Evolutionary conservation across 768 basidiomycete genomes (phyloP).

Genomic region (Vararia minispora): DNA sequence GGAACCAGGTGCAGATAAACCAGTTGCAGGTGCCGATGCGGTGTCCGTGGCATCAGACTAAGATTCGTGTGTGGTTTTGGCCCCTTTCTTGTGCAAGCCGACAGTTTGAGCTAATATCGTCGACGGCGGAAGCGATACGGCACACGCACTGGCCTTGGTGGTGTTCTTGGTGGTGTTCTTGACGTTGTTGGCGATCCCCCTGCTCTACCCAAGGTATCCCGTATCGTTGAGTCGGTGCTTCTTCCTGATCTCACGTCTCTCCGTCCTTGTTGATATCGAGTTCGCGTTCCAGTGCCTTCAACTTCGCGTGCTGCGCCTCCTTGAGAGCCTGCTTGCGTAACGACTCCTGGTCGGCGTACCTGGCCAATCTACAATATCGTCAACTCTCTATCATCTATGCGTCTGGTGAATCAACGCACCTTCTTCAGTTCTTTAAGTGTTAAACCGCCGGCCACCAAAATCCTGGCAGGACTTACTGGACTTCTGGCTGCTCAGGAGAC

Average conservation of each 20-base stretch:
- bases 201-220: constrained; percentile 84
- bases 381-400: background rate
- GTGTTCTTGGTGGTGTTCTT: no score
- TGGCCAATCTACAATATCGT: constrained; percentile 48
- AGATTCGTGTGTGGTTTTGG: constrained; percentile 34
- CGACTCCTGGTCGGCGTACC: constrained; percentile 79
- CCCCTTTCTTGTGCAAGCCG: constrained; percentile 69
- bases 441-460: constrained; percentile 78
- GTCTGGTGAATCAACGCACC: constrained; percentile 37
- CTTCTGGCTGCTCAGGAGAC: constrained; percentile 94
- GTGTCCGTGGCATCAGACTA: no score
- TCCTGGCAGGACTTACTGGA: constrained; percentile 91
- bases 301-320: constrained; percentile 70
- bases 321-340: constrained; percentile 67
- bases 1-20: no score
- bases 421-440: constrained; percentile 93
- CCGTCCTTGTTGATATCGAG: constrained; percentile 49
- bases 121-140: constrained; percentile 6
- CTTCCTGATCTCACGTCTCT: constrained; percentile 41
- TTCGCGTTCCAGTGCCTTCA: constrained; percentile 79
- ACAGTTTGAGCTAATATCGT: constrained; percentile 2
- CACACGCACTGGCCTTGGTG: constrained; percentile 62
- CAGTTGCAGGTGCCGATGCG: no score
- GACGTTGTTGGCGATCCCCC: constrained; percentile 84
- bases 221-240: constrained; percentile 90